These are phyloP conservation scores for Erigeron canadensis DNA, from an alignment of 129 eudicot genomes.

Conservation along the genomic window DNA sequence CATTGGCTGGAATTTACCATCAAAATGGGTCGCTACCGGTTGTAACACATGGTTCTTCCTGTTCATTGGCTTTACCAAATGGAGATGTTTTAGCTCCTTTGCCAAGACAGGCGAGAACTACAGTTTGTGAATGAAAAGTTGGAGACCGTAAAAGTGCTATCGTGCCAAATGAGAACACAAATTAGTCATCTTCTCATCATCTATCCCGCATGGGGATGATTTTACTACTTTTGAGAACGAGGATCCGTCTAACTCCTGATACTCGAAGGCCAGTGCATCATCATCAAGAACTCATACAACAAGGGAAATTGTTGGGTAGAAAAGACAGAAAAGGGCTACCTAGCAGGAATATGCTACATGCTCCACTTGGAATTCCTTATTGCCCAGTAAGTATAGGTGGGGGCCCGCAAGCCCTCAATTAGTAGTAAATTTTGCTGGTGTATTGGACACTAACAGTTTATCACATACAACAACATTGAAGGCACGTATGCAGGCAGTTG, in stretches of 20 bases:
- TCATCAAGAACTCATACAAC: conserved; percentile 49
- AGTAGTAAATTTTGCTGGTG: conserved; percentile 42
- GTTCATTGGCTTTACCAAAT: conserved; percentile 54
- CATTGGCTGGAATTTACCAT: conserved; percentile 35
- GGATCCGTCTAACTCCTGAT: conserved; percentile 43
- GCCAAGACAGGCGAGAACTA: conserved; percentile 61
- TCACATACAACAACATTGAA: conserved; percentile 56
- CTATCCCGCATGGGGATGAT: conserved; percentile 39
- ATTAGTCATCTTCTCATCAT: conserved; percentile 44
- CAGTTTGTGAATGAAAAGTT: conserved; percentile 52
- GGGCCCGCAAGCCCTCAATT: conserved; percentile 55
- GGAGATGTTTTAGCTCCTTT: conserved; percentile 63
- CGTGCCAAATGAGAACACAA: conserved; percentile 53
- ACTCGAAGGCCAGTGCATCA: conserved; percentile 52
- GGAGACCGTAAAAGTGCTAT: conserved; percentile 63
- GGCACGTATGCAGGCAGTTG: conserved; percentile 75
- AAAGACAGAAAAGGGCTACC: conserved; percentile 47
- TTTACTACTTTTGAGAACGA: conserved; percentile 51
- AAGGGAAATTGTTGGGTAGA: conserved; percentile 28
- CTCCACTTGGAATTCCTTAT: conserved; percentile 90
- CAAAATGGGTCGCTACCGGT: conserved; percentile 51
- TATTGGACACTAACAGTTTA: conserved; percentile 42
- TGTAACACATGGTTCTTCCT: conserved; percentile 36
- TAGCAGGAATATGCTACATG: conserved; percentile 52
- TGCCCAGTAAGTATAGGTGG: conserved; percentile 62